phyloP scores from a whole-genome alignment of 257 asterid species.

The Solanum arcanum region DNA sequence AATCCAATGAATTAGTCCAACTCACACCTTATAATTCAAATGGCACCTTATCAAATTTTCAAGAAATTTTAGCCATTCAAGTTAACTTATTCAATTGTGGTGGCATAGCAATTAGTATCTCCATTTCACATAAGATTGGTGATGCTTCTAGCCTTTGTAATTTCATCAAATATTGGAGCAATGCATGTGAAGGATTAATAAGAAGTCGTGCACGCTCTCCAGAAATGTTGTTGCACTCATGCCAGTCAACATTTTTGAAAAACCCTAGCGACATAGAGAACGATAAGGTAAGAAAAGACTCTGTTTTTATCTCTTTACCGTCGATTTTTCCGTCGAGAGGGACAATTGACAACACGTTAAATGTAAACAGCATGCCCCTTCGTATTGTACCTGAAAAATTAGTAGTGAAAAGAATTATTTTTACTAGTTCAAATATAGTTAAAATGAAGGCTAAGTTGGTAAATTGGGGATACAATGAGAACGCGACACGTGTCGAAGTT shows the following conservation, averaged over 20 bases:
- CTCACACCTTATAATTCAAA: conserved; percentile 28
- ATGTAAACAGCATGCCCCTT: background rate
- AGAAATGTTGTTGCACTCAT: background rate
- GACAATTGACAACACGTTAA: conserved; percentile 27
- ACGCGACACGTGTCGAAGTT: conserved; percentile 33
- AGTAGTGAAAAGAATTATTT: conserved; percentile 18
- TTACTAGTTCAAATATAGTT: conserved; percentile 15
- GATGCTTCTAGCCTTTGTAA: conserved; percentile 30
- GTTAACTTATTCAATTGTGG: conserved; percentile 32
- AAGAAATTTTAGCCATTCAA: conserved; percentile 39
- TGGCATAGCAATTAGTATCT: conserved; percentile 27
- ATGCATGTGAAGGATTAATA: background rate
- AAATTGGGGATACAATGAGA: background rate
- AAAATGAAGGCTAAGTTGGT: conserved; percentile 5
- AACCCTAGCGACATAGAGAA: too few species aligned
- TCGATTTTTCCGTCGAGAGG: conserved; percentile 33
- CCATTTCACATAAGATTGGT: conserved; percentile 40
- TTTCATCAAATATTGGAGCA: conserved; percentile 36
- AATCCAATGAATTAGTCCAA: conserved; percentile 8
- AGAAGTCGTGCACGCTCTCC: background rate
- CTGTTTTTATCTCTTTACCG: background rate
- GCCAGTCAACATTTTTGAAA: background rate
- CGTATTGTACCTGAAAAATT: conserved; percentile 6
- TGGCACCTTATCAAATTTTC: conserved; percentile 13
- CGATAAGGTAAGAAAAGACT: background rate